phyloP scores from a whole-genome alignment of 306 rosid species.

The Ammopiptanthus mongolicus region DNA sequence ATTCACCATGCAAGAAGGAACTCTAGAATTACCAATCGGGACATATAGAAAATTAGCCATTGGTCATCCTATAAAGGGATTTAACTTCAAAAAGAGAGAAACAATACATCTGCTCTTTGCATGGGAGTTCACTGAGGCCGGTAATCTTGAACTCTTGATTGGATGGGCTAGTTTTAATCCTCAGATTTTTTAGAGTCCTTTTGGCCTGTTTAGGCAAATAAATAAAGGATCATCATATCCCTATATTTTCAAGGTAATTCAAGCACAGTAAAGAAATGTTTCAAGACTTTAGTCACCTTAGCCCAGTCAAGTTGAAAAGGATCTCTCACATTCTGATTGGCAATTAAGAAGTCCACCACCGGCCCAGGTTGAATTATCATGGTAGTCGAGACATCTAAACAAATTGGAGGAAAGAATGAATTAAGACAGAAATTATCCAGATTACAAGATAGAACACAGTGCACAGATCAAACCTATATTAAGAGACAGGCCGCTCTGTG shows the following conservation, averaged over 20 bases:
- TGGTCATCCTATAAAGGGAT: background rate
- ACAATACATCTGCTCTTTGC: conserved; percentile 65
- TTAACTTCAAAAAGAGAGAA: background rate
- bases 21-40: background rate
- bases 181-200: conserved; percentile 67
- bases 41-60: background rate
- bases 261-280: background rate
- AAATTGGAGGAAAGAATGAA: background rate
- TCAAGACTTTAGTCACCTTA: conserved; percentile 45
- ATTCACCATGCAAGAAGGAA: background rate
- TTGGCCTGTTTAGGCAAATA: conserved; percentile 58
- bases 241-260: background rate
- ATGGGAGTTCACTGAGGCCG: conserved; percentile 74
- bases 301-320: conserved; percentile 72
- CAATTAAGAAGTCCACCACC: conserved; percentile 78
- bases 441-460: background rate
- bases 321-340: conserved; percentile 72
- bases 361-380: conserved; percentile 89
- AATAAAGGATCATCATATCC: background rate
- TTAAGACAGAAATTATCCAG: too few species aligned
- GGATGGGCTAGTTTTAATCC: conserved; percentile 64
- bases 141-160: conserved; percentile 79
- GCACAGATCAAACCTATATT: conserved; percentile 54
- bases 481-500: conserved; percentile 81
- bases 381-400: conserved; percentile 84